Evolutionary conservation across 2,329 filamentous ascomycete genomes (phyloP), one percentile per base, ranked within the genome.

Genomic region (Microcera coccophila): DNA sequence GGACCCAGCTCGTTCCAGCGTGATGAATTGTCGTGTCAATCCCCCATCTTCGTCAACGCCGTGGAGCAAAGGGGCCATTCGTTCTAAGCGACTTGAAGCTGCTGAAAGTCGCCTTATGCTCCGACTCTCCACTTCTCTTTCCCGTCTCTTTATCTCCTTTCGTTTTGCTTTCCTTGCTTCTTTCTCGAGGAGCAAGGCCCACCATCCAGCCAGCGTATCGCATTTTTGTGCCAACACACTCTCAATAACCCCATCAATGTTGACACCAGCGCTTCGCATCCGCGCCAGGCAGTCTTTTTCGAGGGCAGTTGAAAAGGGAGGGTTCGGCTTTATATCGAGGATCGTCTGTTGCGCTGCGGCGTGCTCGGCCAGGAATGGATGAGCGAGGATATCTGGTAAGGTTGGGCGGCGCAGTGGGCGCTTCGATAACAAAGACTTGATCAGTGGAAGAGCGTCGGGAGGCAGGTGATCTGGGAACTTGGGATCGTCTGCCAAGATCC

Each of bases 241-340:
- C 62, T 97, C 91, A 50, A 97, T 91, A 7, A 98, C 88, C 47
- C 85, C 79, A 61, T 98, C 93, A 45, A 95, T 93, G 59, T 97
- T 87, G 18, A 97, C 90, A 0, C 93, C 93, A 4, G 93, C 90
- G 52, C 86, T 87, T 45, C 87, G 85, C 90, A 98, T 96, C 18
- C 93, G 81, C 49, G 95, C 84, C 19, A 98, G 66, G 1, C 90
- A 94, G 36, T 94, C 89, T 63, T 93, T 95, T 62, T 98, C 93
- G 21, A 97, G 61, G 2, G 83, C 70, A 0, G 90, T 96, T 1
- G 87, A 81, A 59, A 98, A 98, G 0, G 90, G 87, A 1, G 88
- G 74, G 0, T 86, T 83, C 38, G 86, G 85, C 50, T 89, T 83
- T 24, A 93, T 67, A 58, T 91, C 89, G 20, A 98, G 72, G 34